Conservation (phyloP, 225 moss, liverwort and hornwort genomes). For the Takakia lepidozioides region DNA sequence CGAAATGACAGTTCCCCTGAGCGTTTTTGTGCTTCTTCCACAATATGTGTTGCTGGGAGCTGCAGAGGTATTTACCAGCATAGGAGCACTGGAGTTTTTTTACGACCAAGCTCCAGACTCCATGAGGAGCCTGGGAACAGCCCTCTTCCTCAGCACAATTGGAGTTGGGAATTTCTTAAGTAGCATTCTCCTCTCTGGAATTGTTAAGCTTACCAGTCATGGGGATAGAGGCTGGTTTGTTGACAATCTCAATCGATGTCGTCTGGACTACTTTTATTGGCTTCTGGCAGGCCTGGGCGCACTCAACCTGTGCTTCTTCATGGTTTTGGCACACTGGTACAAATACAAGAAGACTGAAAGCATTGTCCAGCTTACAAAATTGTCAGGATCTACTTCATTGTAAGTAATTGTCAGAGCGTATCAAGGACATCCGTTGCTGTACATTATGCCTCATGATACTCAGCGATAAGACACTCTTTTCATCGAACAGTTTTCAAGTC, state of each 20-base stretch:
- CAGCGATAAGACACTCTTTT: no score
- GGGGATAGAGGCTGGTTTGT: constrained; percentile 51
- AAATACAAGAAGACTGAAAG: constrained; percentile 33
- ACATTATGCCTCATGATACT: no score
- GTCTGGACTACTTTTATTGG: constrained; percentile 71
- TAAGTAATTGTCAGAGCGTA: no score
- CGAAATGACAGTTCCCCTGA: constrained; percentile 26
- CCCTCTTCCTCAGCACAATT: constrained; percentile 46
- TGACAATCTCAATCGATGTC: constrained; percentile 52
- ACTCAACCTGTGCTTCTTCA: constrained; percentile 41
- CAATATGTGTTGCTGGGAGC: constrained; percentile 63
- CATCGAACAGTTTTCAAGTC: no score
- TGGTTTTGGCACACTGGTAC: constrained; percentile 25
- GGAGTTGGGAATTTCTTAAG: constrained; percentile 67
- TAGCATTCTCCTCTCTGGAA: constrained; percentile 34
- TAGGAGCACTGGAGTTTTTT: constrained; percentile 69
- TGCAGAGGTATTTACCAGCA: constrained; percentile 50
- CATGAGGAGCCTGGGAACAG: constrained; percentile 59
- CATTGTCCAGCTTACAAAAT: no score
- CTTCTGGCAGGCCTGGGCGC: constrained; percentile 42
- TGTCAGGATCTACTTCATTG: no score
- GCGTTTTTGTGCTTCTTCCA: constrained; percentile 45
- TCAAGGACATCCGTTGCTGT: no score
- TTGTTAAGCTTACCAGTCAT: constrained; percentile 39
- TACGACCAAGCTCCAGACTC: constrained; percentile 72